phyloP scores from a whole-genome alignment of 805 yeast genomes.

The Yamadazyma laniorum region DNA sequence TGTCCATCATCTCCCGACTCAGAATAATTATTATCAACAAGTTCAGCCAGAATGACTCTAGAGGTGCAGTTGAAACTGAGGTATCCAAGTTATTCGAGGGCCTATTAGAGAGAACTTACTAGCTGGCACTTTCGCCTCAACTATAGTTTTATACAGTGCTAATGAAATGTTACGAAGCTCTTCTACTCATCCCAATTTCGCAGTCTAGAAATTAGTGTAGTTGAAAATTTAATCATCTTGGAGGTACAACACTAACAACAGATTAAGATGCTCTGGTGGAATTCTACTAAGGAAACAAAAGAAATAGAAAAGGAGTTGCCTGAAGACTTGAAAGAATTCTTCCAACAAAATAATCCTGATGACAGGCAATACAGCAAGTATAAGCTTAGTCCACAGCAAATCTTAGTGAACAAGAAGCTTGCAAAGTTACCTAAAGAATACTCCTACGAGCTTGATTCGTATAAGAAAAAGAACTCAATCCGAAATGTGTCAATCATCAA shows the following conservation, averaged over 20 bases:
- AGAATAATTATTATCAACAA: constrained; percentile 28
- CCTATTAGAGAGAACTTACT: constrained; percentile 27
- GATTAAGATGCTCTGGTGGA: constrained; percentile 16
- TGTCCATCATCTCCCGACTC: constrained; percentile 32
- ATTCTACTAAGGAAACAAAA: constrained; percentile 19
- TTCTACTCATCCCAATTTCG: neutral
- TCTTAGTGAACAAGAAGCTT: constrained; percentile 25
- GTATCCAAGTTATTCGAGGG: constrained; percentile 41
- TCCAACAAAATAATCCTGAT: constrained; percentile 30
- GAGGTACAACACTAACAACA: neutral
- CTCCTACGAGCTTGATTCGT: constrained; percentile 27
- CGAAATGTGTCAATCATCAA: constrained; percentile 30
- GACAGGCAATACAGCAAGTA: constrained; percentile 20
- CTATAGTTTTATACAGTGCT: neutral
- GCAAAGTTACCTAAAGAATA: constrained; percentile 17
- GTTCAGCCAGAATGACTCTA: constrained; percentile 16
- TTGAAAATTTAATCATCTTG: too few species aligned
- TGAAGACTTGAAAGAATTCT: constrained; percentile 30
- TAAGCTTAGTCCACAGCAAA: constrained; percentile 26
- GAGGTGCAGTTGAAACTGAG: constrained; percentile 30
- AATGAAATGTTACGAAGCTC: constrained; percentile 2
- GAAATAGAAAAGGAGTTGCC: constrained; percentile 36
- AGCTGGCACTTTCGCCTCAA: too few species aligned
- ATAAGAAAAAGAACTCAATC: constrained; percentile 26
- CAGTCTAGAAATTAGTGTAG: neutral